phyloP scores from a whole-genome alignment of 768 basidiomycete species.

The Leccinum rimulosum region DNA sequence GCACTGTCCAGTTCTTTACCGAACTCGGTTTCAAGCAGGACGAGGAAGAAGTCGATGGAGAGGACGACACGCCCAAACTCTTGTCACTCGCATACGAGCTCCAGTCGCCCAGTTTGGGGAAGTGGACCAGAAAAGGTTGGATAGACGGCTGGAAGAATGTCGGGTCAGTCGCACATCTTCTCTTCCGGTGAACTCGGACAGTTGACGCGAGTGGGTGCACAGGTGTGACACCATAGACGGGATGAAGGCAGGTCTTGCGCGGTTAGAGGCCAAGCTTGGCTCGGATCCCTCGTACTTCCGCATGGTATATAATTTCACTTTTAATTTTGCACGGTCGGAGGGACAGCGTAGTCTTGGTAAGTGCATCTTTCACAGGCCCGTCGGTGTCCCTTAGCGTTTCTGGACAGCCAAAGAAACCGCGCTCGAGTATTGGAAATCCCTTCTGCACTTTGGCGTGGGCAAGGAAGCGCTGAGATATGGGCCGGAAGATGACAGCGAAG shows the following conservation, averaged over 20 bases:
- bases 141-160: slow-evolving; percentile 75
- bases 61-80: slow-evolving; percentile 75
- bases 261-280: slow-evolving; percentile 58
- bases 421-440: slow-evolving; percentile 72
- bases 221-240: slow-evolving; percentile 65
- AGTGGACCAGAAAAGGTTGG: slow-evolving; percentile 73
- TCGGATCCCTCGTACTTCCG: slow-evolving; percentile 68
- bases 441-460: slow-evolving; percentile 67
- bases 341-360: slow-evolving; percentile 79
- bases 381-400: background rate
- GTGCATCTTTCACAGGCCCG: slow-evolving; percentile 21
- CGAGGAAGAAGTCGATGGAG: slow-evolving; percentile 55
- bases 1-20: slow-evolving; percentile 71
- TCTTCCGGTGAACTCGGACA: slow-evolving; percentile 2
- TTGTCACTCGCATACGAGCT: slow-evolving; percentile 81
- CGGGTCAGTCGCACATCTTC: slow-evolving; percentile 45
- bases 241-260: slow-evolving; percentile 57
- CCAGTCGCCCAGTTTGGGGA: slow-evolving; percentile 69
- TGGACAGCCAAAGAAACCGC: slow-evolving; percentile 64
- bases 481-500: slow-evolving; percentile 41
- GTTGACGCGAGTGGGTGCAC: slow-evolving; percentile 1
- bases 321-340: slow-evolving; percentile 71
- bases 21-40: slow-evolving; percentile 28
- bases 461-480: slow-evolving; percentile 61
- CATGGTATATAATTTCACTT: slow-evolving; percentile 77